Percentiles rank a stretch among this genome's conserved stretches.
Evolutionary conservation across 2,329 filamentous ascomycete species (phyloP).

Genomic region (Aspergillus persii): DNA sequence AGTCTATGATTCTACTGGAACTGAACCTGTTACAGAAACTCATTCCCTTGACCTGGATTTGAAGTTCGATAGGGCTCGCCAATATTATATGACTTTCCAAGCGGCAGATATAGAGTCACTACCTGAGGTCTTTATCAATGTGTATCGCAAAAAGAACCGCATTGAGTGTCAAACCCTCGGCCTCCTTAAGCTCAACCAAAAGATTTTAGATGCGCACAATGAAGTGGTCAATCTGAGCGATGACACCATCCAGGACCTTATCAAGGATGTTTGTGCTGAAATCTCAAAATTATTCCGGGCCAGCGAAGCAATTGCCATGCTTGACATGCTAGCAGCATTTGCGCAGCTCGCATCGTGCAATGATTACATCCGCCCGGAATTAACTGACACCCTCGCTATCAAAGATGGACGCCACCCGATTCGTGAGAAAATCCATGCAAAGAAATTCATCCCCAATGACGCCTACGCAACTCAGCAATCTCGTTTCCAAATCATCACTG

Average conservation of each 20-base stretch:
- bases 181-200: slow-evolving; percentile 75
- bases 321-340: slow-evolving; percentile 83
- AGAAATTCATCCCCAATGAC: slow-evolving; percentile 81
- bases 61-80: slow-evolving; percentile 72
- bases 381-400: slow-evolving; percentile 68
- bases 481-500: slow-evolving; percentile 89
- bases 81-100: slow-evolving; percentile 73
- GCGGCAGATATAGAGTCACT: slow-evolving; percentile 61
- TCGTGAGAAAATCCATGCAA: slow-evolving; percentile 67
- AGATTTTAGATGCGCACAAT: slow-evolving; percentile 75
- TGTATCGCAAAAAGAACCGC: slow-evolving; percentile 66
- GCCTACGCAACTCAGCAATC: slow-evolving; percentile 77
- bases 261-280: slow-evolving; percentile 68
- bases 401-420: slow-evolving; percentile 76
- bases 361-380: slow-evolving; percentile 67
- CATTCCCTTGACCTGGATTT: slow-evolving; percentile 63
- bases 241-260: slow-evolving; percentile 67
- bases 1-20: not conserved
- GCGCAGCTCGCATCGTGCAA: slow-evolving; percentile 67
- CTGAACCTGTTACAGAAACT: slow-evolving; percentile 45
- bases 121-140: slow-evolving; percentile 74
- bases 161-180: slow-evolving; percentile 86
- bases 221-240: slow-evolving; percentile 85
- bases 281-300: slow-evolving; percentile 75
- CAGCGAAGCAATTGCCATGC: slow-evolving; percentile 78